Conservation (phyloP, 2,329 filamentous ascomycete genomes). For the Penicillium sp. region DNA sequence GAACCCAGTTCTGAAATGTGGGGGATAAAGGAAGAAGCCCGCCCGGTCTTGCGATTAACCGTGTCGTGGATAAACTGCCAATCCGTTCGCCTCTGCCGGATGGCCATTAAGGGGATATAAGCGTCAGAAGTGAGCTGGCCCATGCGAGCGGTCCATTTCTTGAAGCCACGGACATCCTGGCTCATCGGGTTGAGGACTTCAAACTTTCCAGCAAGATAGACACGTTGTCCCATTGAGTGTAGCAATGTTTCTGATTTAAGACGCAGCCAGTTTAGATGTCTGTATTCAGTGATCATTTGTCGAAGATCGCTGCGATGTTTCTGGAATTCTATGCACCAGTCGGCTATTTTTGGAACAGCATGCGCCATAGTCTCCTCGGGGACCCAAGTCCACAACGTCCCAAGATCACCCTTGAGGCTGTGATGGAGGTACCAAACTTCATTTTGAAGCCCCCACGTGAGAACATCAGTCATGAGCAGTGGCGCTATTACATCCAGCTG, state of each 20-base stretch:
- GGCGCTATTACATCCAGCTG: conserved; percentile 30
- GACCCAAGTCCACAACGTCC: conserved; percentile 8
- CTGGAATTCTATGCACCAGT: not conserved
- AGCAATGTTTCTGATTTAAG: conserved; percentile 23
- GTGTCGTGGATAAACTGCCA: not conserved
- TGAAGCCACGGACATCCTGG: conserved; percentile 16
- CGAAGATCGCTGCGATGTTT: conserved; percentile 9
- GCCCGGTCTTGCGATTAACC: no score
- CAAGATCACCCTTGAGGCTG: conserved; percentile 5
- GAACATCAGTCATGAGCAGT: not conserved
- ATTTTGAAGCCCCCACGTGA: not conserved
- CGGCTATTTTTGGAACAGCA: not conserved
- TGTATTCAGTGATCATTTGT: conserved; percentile 3
- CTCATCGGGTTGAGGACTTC: conserved; percentile 23
- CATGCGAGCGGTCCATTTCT: conserved; percentile 15
- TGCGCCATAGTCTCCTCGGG: not conserved
- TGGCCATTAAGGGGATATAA: not conserved
- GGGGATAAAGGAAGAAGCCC: not conserved
- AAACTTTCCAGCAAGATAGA: conserved; percentile 17
- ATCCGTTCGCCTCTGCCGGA: not conserved
- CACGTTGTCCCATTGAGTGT: conserved; percentile 12
- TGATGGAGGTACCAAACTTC: conserved; percentile 13
- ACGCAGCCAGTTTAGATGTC: conserved; percentile 25
- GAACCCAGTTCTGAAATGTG: not conserved
- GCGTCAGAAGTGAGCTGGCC: not conserved